Percentiles rank a stretch among this genome's conserved stretches.
Conservation (phyloP, 1,284 basidiomycete genomes). For the Cystobasidium sp. region DNA sequence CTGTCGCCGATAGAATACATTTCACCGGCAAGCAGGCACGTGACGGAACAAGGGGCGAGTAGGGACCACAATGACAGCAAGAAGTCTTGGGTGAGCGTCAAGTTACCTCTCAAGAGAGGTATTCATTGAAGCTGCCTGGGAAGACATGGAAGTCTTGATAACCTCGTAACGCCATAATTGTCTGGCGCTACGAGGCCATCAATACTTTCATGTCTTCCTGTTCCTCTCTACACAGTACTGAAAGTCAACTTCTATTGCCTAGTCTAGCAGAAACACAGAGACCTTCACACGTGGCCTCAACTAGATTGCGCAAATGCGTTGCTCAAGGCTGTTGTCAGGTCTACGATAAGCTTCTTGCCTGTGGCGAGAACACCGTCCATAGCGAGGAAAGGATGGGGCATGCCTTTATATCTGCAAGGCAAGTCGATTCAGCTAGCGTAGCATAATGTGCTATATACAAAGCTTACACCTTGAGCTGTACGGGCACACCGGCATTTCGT, state of each 20-base stretch:
- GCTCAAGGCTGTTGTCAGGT: slow-evolving; percentile 17
- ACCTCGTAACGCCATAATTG: too few species aligned
- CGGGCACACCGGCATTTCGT: slow-evolving; percentile 61
- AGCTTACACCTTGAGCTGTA: slow-evolving; percentile 16
- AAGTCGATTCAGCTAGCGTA: background rate
- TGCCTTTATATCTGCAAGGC: slow-evolving; percentile 33
- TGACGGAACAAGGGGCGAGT: background rate
- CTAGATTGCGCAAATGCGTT: slow-evolving; percentile 2
- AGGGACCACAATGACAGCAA: too few species aligned
- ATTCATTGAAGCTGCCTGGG: too few species aligned
- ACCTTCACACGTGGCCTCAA: background rate
- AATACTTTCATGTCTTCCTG: too few species aligned
- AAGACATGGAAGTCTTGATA: too few species aligned
- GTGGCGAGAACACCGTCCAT: slow-evolving; percentile 27
- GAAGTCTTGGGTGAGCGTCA: too few species aligned
- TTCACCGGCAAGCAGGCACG: background rate
- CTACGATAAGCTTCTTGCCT: slow-evolving; percentile 24
- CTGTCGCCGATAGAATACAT: too few species aligned
- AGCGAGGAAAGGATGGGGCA: slow-evolving; percentile 39
- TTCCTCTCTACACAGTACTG: too few species aligned
- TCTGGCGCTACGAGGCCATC: too few species aligned
- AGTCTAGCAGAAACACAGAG: background rate
- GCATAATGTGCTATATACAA: background rate
- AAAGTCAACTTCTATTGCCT: background rate
- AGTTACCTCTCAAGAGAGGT: too few species aligned